Evolutionary conservation across 768 basidiomycete species (phyloP), one percentile per base, ranked within the genome.

Genomic region (Suillus discolor): DNA sequence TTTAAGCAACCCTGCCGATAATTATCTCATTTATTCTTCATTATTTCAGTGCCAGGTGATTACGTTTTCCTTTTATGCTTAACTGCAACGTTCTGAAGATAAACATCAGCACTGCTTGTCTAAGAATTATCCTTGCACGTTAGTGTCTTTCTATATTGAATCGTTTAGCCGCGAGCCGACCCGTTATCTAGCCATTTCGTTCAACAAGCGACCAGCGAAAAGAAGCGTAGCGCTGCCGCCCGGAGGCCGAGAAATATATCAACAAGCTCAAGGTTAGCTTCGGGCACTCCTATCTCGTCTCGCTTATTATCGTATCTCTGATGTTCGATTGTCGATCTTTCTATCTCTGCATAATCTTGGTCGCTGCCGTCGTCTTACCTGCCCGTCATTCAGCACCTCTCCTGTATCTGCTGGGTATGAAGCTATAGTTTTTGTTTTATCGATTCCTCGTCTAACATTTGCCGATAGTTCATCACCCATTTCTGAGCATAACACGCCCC

Each of bases 41-140:
- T 39, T 18, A 5, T 25, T 20, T 67, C 71, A 90, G 89, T 91
- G 90, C 73, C 89, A 91, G 85, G 90, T 91, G 80, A 67, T 71
- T 66, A 28, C 18, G 31, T 31, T 20, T 28, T 28, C 28, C 41
- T 28, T 42, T 20, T 42, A 28, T 31, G 25, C 41, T 60, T 44
- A 18, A 28, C 41, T 20, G 1, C 41, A 4, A 31, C 6, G 18
- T 60, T 66, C 67, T 62, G 65, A 69, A 42, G 51, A 67, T 65
- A n/a, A 59, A 59, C 65, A 39, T 9, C 15, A 95, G 89, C 93
- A 95, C 73, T 96, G 94, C 77, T 78, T 88, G 66, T 85, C 89
- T 67, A 96, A 96, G 81, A 93, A 92, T 72, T 93, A 92, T 73
- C 89, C 92, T 54, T 96, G 94, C 93, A 95, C 94, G 93, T 94